Conservation (phyloP, 805 yeast species). For the Pichia phayaonensis region DNA sequence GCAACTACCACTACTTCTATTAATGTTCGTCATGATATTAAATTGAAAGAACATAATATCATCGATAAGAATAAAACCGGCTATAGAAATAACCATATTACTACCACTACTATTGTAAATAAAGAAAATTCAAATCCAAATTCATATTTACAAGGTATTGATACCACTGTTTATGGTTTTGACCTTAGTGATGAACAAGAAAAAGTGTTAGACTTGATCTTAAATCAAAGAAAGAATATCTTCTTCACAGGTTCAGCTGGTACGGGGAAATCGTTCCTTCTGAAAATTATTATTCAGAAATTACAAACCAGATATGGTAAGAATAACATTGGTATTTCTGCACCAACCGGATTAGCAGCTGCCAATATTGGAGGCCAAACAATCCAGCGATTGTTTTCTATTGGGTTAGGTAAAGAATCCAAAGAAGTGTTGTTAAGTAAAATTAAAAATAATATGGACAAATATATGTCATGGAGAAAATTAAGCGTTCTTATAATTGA, state of each 20-base stretch:
- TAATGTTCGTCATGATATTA: neutral
- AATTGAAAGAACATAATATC: neutral
- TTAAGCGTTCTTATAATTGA: conserved; percentile 75
- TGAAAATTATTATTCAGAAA: conserved; percentile 53
- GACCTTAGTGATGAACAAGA: conserved; percentile 33
- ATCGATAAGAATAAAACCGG: neutral
- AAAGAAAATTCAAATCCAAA: neutral
- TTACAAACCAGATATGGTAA: conserved; percentile 37
- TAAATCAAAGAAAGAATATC: conserved; percentile 43
- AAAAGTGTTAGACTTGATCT: conserved; percentile 42
- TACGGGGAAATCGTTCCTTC: conserved; percentile 73
- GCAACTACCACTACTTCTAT: neutral
- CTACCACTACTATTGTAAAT: neutral
- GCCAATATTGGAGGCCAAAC: conserved; percentile 90
- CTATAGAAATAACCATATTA: neutral
- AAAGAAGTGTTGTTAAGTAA: conserved; percentile 38
- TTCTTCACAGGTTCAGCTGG: conserved; percentile 85
- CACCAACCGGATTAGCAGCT: conserved; percentile 95
- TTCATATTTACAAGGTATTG: conserved; percentile 1
- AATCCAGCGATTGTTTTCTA: conserved; percentile 75
- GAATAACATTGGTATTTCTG: conserved; percentile 73
- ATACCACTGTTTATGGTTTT: neutral
- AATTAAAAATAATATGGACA: conserved; percentile 39
- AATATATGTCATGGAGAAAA: conserved; percentile 52
- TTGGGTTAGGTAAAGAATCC: conserved; percentile 65